phyloP scores from a whole-genome alignment of 768 basidiomycete genomes.

The Pulveroboletus sp. region DNA sequence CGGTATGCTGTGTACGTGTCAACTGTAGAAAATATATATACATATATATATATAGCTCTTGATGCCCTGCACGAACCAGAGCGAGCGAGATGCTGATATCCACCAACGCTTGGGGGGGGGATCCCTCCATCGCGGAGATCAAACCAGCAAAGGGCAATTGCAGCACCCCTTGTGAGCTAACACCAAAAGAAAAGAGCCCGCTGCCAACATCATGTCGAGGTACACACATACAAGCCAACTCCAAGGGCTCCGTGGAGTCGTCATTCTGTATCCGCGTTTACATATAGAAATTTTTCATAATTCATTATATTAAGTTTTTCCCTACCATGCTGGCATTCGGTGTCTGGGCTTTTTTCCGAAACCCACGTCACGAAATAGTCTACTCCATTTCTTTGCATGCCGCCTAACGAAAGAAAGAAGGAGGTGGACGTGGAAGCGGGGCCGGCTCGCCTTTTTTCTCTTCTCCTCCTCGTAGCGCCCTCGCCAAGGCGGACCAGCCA shows the following conservation, averaged over 20 bases:
- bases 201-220: background rate
- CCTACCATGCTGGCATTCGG: background rate
- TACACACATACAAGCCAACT: background rate
- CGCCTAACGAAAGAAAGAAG: no score
- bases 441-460: background rate
- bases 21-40: conserved; percentile 1
- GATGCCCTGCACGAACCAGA: background rate
- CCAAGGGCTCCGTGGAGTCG: conserved; percentile 27
- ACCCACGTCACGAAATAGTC: background rate
- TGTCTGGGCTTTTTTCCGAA: background rate
- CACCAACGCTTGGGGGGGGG: background rate
- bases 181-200: background rate
- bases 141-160: conserved; percentile 11
- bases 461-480: background rate
- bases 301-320: background rate
- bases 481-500: background rate
- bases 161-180: conserved; percentile 2
- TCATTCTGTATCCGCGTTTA: background rate
- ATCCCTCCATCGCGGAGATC: conserved; percentile 29
- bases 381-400: background rate
- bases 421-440: no score
- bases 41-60: conserved; percentile 6
- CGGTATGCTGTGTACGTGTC: conserved; percentile 16
- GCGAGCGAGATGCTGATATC: no score
- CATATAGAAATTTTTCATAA: background rate